Evolutionary conservation across 148 eudicot genomes (phyloP).

Genomic region (Camellia granthamiana): DNA sequence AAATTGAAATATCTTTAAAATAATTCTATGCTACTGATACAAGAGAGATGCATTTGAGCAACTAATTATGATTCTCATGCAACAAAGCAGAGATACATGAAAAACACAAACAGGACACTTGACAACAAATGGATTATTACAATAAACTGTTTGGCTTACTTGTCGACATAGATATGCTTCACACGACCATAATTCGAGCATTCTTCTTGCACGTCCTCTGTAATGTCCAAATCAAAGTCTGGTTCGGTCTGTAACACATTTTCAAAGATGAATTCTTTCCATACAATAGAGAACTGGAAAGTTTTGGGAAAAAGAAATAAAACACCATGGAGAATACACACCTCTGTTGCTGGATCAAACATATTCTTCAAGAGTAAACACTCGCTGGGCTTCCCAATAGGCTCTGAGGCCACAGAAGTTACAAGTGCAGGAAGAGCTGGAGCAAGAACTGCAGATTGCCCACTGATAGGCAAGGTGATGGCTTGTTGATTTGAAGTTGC

Average conservation of each 20-base stretch:
- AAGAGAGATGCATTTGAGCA: neutral
- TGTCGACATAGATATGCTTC: slow-evolving; percentile 76
- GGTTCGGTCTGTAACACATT: slow-evolving; percentile 62
- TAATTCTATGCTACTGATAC: neutral
- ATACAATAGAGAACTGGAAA: neutral
- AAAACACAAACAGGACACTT: neutral
- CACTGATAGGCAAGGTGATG: slow-evolving; percentile 48
- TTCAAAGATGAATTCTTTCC: slow-evolving; percentile 7
- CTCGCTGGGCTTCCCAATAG: slow-evolving; percentile 85
- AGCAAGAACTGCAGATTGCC: slow-evolving; percentile 42
- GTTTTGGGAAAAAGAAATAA: no score
- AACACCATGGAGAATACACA: slow-evolving; percentile 11
- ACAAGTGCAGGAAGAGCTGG: slow-evolving; percentile 56
- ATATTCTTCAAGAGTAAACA: slow-evolving; percentile 87
- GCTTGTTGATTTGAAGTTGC: slow-evolving; percentile 57
- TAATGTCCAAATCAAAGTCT: slow-evolving; percentile 82
- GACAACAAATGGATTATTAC: neutral
- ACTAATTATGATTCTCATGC: neutral
- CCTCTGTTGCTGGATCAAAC: slow-evolving; percentile 96
- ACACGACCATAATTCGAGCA: slow-evolving; percentile 76
- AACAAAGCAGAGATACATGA: neutral
- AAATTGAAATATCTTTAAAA: neutral
- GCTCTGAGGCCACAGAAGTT: slow-evolving; percentile 52
- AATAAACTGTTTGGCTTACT: slow-evolving; percentile 38
- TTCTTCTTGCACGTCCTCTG: slow-evolving; percentile 79